Percentiles rank a stretch among this genome's conserved stretches.
Evolutionary conservation across 2,329 filamentous ascomycete genomes (phyloP).

Genomic region (Paecilomyces variotii): DNA sequence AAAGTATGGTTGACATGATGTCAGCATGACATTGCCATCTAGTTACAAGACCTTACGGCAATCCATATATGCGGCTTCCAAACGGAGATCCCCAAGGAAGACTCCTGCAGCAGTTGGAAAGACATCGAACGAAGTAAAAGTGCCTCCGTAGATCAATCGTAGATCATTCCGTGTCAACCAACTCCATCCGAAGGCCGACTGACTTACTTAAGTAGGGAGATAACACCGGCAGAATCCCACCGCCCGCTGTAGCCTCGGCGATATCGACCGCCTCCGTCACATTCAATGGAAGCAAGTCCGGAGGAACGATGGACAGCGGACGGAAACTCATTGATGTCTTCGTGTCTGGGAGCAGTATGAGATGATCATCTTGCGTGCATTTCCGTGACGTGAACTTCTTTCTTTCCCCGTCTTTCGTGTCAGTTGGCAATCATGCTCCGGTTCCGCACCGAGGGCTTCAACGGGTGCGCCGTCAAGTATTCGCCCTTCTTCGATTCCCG

Average conservation of each 20-base stretch:
- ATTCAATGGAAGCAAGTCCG: neutral
- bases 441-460: constrained; percentile 87
- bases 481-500: constrained; percentile 96
- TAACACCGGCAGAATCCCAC: neutral
- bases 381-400: neutral
- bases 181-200: neutral
- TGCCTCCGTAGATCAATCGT: neutral
- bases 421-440: constrained; percentile 63
- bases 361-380: neutral
- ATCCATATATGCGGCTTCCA: neutral
- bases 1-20: neutral
- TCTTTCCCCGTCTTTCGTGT: constrained; percentile 1
- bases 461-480: constrained; percentile 96
- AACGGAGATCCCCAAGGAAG: neutral
- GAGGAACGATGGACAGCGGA: neutral
- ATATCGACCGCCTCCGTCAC: constrained; percentile 1
- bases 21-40: neutral
- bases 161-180: neutral
- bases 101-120: neutral
- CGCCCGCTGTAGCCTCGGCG: neutral
- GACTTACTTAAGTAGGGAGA: neutral
- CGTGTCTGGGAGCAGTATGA: neutral
- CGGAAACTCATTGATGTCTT: neutral
- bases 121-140: neutral
- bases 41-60: neutral